Evolutionary conservation across 192 early-diverging fungal species (phyloP), one percentile per base, ranked within the genome.

Genomic region (Mycoemilia scoparia): DNA sequence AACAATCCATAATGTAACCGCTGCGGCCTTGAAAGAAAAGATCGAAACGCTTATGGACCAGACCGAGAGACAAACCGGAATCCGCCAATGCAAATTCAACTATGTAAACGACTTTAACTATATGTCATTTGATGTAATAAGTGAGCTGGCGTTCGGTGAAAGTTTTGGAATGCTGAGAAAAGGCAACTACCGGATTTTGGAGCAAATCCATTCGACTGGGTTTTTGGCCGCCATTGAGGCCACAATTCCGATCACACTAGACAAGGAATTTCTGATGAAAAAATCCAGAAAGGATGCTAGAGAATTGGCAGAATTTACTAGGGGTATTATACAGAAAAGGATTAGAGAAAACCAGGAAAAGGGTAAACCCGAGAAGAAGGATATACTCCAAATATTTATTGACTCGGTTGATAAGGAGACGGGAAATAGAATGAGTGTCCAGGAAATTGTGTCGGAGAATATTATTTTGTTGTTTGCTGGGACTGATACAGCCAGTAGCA

Each of bases 401-500:
- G 62, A 65, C 11, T 38, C 38, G 1, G 51, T 49, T 22, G 56
- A 65, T 15, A 45, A 51, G 5, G 52, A 65, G 0, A 46, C 51
- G 6, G 42, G 39, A 27, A 31, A 35, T 24, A 38, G 36, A 23
- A 54, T 65, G 51, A 55, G 47, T 7, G 34, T 32, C 6, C 24
- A 16, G 2, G 42, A 59, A 36, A 27, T 65, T 0, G 49, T 38
- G 7, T 43, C 50, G 7, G 55, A 58, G 25, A 45, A 26, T 24
- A 46, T 47, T 13, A 29, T 29, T 6, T 25, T 50, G 4, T 32
- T 64, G n/a, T 17, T 54, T 8, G 55, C 29, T 18, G 61, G 61
- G 13, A 40, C 61, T 1, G 61, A 64, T 24, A 64, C 54, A 0
- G 55, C 47, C 0, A 37, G 49, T 17, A 19, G 35, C 19, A 51